Base-by-base conservation (phyloP, 768 basidiomycete species). In the Bullera alba region DNA sequence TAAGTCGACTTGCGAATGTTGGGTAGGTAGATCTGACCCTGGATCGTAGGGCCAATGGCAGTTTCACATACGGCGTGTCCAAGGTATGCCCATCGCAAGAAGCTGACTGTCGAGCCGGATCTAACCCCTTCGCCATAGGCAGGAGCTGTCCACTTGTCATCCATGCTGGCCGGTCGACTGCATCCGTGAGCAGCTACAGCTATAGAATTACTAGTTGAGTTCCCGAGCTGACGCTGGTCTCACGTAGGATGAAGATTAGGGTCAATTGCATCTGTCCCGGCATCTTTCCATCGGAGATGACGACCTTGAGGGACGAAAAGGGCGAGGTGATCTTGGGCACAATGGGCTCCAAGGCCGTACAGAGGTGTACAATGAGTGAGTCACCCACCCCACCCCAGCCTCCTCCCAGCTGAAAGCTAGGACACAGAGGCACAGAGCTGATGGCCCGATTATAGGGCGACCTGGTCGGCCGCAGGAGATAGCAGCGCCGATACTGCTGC, bases 231-330 rank as follows among this genome's bases (percentile, higher is more conserved):
- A 5, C 5, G 16, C 26, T 52, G 23, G 50, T 27, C n/a, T 10
- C 37, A 10, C 19, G 6, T 38, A 66, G 64, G 1, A 51, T 63
- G 37, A 63, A 58, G 32, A 67, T 67, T 47, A 50, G 65, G 4
- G 65, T 66, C 41, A 66, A 66, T 38, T 49, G 45, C 28, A 53
- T 67, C 23, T 61, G 58, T 27, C 65, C 65, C 1, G 65, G 65
- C 21, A 54, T 67, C 37, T 67, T 63, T 53, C 61, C 61, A 0
- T 47, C 56, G 0, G 61, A 61, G 22, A 67, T 67, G 65, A 67
- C 65, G 10, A 53, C 53, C 10, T 45, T 29, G 8, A 53, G 38
- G 15, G 50, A 29, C 22, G 36, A 45, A 17, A 30, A 49, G n/a
- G 52, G 51, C 5, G 35, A 42, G 17, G 17, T 46, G 12, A 17